Evolutionary conservation across 371 early-diverging fungal genomes (phyloP), one percentile per base, ranked within the genome.

Genomic region (Mortierella sp.): DNA sequence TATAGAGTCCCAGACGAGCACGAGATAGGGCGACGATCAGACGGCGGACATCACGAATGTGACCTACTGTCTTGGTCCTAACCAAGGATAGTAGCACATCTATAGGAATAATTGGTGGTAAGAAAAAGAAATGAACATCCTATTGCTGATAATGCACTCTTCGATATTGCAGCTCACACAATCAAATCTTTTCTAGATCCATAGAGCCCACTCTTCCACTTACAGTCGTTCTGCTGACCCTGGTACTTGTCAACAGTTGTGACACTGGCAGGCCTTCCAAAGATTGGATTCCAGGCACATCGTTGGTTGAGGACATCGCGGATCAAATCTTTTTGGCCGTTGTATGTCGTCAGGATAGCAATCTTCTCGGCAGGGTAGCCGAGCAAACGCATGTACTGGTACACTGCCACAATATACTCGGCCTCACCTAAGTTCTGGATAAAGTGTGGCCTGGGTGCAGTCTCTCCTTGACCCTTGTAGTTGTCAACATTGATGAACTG

Each of bases 381-480:
- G 44, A 94, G 60, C 50, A 97, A 81, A 23, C 97, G 90, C 99
- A 98, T 96, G 84, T 97, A 98, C 84, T 95, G 96, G 85, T 89
- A 98, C 14, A 91, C 84, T 7, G 97, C 97, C 7, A 98, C 98
- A 5, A 94, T 86, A 72, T 94, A 98, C 83, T 98, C 99, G 25
- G 99, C 99, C 74, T 98, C 99, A n/a, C 94, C 97, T 60, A 98
- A 80, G 75, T 98, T 98, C 82, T 98, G 96, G n/a, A 70, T 80
- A 55, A 90, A 94, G 69, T 90, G 88, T 12, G 90, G 90, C 2
- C 87, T 84, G 2, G 96, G 96, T 57, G 93, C 92, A 2, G 90
- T 85, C 80, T 98, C 99, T 14, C 97, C 98, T 37, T 87, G 73
- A 19, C 90, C 90, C 57, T 90, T 81, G 70, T 89, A 95, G 15